These are phyloP conservation scores for Xylaria sp. DNA, from an alignment of 2,329 filamentous ascomycete genomes.

Conservation along the genomic window DNA sequence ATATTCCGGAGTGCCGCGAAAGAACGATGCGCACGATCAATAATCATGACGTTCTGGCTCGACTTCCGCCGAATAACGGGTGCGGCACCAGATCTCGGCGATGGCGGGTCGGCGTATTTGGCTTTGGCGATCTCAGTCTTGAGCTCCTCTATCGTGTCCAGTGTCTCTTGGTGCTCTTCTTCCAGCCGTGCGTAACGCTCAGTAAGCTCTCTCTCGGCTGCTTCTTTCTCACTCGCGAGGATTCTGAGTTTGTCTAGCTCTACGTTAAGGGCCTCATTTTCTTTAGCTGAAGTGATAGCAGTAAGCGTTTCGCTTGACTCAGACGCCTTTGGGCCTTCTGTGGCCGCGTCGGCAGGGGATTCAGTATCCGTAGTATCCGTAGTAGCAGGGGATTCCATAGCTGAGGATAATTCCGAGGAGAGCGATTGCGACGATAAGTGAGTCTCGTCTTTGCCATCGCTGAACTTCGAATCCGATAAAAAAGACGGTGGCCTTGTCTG, in stretches of 20 bases:
- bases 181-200: slow-evolving; percentile 87
- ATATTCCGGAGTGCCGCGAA: slow-evolving; percentile 91
- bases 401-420: slow-evolving; percentile 92
- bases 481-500: slow-evolving; percentile 78
- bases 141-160: slow-evolving; percentile 89
- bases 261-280: slow-evolving; percentile 60
- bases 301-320: slow-evolving; percentile 53
- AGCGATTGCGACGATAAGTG: slow-evolving; percentile 87
- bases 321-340: slow-evolving; percentile 63
- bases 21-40: slow-evolving; percentile 91
- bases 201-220: slow-evolving; percentile 76
- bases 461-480: slow-evolving; percentile 80
- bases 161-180: slow-evolving; percentile 80
- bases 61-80: slow-evolving; percentile 93
- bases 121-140: slow-evolving; percentile 86
- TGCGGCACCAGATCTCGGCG: slow-evolving; percentile 71
- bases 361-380: slow-evolving; percentile 72
- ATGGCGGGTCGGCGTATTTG: slow-evolving; percentile 68
- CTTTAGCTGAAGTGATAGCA: slow-evolving; percentile 50
- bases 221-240: slow-evolving; percentile 80
- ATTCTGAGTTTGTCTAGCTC: slow-evolving; percentile 79
- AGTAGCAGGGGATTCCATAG: slow-evolving; percentile 77
- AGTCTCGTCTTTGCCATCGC: slow-evolving; percentile 73
- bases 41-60: slow-evolving; percentile 85
- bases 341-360: slow-evolving; percentile 47